These are phyloP conservation scores for Saposhnikovia divaricata DNA, from an alignment of 129 eudicot genomes.

Conservation along the genomic window DNA sequence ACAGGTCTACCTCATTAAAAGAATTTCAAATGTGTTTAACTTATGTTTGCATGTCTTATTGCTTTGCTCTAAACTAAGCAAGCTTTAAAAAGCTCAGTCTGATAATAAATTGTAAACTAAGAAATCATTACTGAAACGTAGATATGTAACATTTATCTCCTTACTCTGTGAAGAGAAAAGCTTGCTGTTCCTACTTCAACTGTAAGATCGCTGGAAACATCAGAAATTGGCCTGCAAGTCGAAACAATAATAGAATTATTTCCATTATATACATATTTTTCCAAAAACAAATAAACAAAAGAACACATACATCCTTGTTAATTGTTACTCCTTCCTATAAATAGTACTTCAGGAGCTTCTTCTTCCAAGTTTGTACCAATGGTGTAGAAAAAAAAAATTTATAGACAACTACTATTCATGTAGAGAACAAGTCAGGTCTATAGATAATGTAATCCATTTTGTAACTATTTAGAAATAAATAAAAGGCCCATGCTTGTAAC, in stretches of 20 bases:
- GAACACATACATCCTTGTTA: constrained; percentile 20
- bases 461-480: background rate
- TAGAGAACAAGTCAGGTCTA: background rate
- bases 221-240: constrained; percentile 90
- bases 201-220: constrained; percentile 90
- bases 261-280: background rate
- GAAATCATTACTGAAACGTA: background rate
- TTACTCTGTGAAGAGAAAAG: constrained; percentile 93
- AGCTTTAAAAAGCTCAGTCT: background rate
- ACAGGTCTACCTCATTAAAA: background rate
- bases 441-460: constrained; percentile 2
- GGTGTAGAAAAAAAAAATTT: background rate
- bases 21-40: background rate
- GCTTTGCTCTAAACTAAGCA: background rate
- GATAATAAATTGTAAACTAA: background rate
- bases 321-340: background rate
- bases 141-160: background rate
- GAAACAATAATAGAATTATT: background rate
- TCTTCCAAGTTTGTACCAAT: constrained; percentile 1
- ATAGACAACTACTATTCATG: background rate
- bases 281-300: background rate
- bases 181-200: constrained; percentile 75
- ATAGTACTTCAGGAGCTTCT: constrained; percentile 3
- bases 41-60: background rate
- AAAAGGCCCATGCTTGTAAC: background rate